phyloP scores from a whole-genome alignment of 2,329 filamentous ascomycete genomes.

The Botrytis porri region DNA sequence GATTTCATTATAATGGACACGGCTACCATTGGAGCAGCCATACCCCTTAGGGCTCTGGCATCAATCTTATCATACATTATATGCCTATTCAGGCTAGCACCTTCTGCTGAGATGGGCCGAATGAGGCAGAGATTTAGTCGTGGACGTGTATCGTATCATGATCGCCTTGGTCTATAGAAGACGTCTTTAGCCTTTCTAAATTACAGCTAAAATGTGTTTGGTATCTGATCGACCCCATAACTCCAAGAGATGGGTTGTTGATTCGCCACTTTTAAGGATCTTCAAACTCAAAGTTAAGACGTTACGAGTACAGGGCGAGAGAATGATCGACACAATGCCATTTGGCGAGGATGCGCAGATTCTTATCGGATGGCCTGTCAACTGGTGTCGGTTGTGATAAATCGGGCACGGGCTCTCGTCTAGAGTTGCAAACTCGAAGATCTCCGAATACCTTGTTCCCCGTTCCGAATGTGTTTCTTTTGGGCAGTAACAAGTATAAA shows the following conservation, averaged over 20 bases:
- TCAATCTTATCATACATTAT: too few relatives aligned
- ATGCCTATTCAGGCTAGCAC: too few relatives aligned
- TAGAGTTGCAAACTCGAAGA: conserved; percentile 10
- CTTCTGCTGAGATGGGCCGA: neutral
- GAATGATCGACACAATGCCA: conserved; percentile 11
- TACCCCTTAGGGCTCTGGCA: too few relatives aligned
- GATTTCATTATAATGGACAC: too few relatives aligned
- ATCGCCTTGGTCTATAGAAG: neutral
- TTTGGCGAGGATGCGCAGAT: neutral
- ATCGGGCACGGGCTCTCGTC: conserved; percentile 8
- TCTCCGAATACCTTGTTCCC: neutral
- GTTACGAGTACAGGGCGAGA: conserved; percentile 2
- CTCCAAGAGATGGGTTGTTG: conserved; percentile 2
- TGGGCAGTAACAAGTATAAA: conserved; percentile 10
- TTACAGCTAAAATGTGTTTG: neutral
- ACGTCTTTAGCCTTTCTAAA: neutral
- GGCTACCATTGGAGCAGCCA: too few relatives aligned
- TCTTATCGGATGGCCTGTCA: conserved; percentile 11
- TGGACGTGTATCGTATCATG: neutral
- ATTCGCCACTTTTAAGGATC: conserved; percentile 15
- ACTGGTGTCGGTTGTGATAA: conserved; percentile 9
- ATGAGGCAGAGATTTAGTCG: neutral
- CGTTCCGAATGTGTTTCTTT: neutral
- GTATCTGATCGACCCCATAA: conserved; percentile 10
- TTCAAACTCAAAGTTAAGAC: neutral